Evolutionary conservation across 129 eudicot species (phyloP).

Genomic region (Rutidosis leptorrhynchoides): DNA sequence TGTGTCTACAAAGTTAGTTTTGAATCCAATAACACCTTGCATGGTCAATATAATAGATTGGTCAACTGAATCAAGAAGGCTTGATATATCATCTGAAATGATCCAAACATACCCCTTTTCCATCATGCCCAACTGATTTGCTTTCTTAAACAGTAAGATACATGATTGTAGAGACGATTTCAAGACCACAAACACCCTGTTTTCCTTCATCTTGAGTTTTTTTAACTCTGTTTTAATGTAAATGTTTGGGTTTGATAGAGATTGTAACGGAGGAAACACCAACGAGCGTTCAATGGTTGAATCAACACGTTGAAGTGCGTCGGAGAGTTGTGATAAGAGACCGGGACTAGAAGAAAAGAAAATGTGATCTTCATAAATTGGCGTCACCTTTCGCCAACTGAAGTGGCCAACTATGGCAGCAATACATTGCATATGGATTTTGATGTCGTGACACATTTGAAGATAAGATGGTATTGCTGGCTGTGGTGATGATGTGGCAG

Average conservation of each 20-base stretch:
- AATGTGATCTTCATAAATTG: constrained; percentile 41
- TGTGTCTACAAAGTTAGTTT: constrained; percentile 27
- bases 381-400: constrained; percentile 49
- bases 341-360: constrained; percentile 32
- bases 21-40: constrained; percentile 71
- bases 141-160: constrained; percentile 43
- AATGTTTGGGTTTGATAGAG: constrained; percentile 28
- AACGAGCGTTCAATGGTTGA: constrained; percentile 31
- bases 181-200: constrained; percentile 43
- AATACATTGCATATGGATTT: constrained; percentile 45
- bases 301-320: constrained; percentile 36
- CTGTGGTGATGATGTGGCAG: constrained; percentile 27
- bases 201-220: constrained; percentile 35
- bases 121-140: constrained; percentile 55
- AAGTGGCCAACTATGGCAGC: constrained; percentile 52
- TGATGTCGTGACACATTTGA: constrained; percentile 40
- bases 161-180: constrained; percentile 46
- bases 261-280: constrained; percentile 40
- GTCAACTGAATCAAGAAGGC: constrained; percentile 47
- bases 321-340: constrained; percentile 46
- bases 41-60: constrained; percentile 40
- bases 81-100: constrained; percentile 53
- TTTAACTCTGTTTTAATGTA: constrained; percentile 35
- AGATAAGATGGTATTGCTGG: constrained; percentile 26
- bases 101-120: constrained; percentile 63